These are phyloP conservation scores for Corchorus olitorius DNA, from an alignment of 345 rosid genomes.

Conservation along the genomic window DNA sequence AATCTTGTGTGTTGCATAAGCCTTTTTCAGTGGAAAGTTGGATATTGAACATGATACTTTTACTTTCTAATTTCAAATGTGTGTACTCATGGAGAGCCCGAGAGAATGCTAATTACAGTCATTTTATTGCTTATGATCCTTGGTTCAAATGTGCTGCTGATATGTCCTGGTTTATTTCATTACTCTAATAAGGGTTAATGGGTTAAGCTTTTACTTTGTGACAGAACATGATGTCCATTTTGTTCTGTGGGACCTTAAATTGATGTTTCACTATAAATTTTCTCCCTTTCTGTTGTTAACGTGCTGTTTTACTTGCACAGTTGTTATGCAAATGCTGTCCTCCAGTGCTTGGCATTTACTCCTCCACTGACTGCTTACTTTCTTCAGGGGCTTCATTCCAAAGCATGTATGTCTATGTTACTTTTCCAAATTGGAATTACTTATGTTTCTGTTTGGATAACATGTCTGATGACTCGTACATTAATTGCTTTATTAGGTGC, in stretches of 20 bases:
- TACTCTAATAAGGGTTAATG: background rate
- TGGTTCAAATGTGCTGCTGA: slow-evolving; percentile 1
- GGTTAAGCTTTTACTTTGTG: background rate
- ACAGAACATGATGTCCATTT: no score
- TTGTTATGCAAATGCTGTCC: slow-evolving; percentile 93
- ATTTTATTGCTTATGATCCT: background rate
- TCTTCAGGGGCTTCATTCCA: slow-evolving; percentile 81
- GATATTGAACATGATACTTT: slow-evolving; percentile 2
- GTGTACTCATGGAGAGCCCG: background rate
- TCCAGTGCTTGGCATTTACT: slow-evolving; percentile 92
- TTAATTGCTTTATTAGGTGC: slow-evolving; percentile 49
- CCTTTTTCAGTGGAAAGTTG: background rate
- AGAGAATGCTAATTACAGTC: background rate
- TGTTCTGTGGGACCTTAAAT: background rate
- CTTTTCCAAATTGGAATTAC: slow-evolving; percentile 8
- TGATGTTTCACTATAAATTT: background rate
- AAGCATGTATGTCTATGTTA: slow-evolving; percentile 59
- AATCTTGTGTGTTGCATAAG: background rate
- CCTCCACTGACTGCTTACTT: slow-evolving; percentile 90
- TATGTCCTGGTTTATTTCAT: background rate
- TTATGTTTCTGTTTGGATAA: slow-evolving; percentile 20
- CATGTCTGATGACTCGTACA: slow-evolving; percentile 16
- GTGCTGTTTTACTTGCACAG: slow-evolving; percentile 52
- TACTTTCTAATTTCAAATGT: background rate
- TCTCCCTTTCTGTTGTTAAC: background rate